Evolutionary conservation across 768 basidiomycete genomes (phyloP), one percentile per base, ranked within the genome.

Genomic region (Termitomyces titanicus): DNA sequence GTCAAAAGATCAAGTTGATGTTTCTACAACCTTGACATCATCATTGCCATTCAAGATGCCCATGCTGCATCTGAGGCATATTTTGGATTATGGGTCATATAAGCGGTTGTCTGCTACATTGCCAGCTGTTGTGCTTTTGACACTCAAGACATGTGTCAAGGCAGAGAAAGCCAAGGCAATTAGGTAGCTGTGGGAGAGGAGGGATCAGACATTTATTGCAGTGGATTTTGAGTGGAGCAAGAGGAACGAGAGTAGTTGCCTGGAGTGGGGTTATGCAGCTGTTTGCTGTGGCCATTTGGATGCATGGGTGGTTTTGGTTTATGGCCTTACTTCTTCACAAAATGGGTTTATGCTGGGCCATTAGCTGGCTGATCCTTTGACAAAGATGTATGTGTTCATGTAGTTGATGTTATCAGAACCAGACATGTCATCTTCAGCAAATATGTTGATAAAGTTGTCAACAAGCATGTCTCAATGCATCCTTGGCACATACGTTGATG

Each of bases 251-350:
- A 80, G 81, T 50, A 79, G 80, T 44, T 82, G 83, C 58, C 65
- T 90, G 45, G 91, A 92, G 68, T 92, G 86, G 83, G 90, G 90
- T 1, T 92, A 92, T 71, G 86, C 91, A 27, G 87, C 87, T 11
- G 79, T 90, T 43, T 75, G 89, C 25, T 90, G 88, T 62, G 82
- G 80, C 0, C 83, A 86, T 71, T 70, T 93, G 35, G 80, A 86
- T 54, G 76, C 80, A 87, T 90, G 64, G 13, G 12, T 49, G 39
- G n/a, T n/a, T n/a, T n/a, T n/a, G n/a, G n/a, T n/a, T 38, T 25
- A 25, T 2, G 12, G 12, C 29, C n/a, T 12, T 57, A 7, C 7
- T 37, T 34, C 20, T 27, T 12, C 13, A 22, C 15, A 31, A 34
- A n/a, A 50, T 18, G n/a, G 27, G 31, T 39, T 18, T 66, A 90